phyloP scores from a whole-genome alignment of 352 stramenopile species.

The Globisporangium ultimum region DNA sequence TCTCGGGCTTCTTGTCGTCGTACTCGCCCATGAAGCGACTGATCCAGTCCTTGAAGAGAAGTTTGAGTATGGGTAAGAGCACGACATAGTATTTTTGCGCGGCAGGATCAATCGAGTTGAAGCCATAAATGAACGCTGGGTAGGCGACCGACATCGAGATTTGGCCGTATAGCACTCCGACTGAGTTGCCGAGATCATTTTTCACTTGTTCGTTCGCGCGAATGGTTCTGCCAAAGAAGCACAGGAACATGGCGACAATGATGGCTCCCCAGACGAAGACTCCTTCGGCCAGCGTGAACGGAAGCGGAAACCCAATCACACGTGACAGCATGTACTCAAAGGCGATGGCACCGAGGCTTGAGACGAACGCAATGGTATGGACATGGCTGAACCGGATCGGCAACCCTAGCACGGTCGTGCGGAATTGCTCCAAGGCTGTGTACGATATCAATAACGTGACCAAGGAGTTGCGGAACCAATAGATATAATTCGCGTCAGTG shows the following conservation, averaged over 20 bases:
- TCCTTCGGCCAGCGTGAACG: slow-evolving; percentile 16
- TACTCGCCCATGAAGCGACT: slow-evolving; percentile 12
- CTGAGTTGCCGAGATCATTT: slow-evolving; percentile 20
- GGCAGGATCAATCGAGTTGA: slow-evolving; percentile 17
- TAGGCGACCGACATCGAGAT: slow-evolving; percentile 40
- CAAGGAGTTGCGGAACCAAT: no score
- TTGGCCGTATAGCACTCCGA: slow-evolving; percentile 30
- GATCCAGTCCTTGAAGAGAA: slow-evolving; percentile 38
- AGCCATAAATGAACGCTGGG: slow-evolving; percentile 36
- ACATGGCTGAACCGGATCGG: no score
- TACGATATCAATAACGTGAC: no score
- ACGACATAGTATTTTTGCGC: slow-evolving; percentile 31
- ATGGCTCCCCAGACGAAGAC: slow-evolving; percentile 1
- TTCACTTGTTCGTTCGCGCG: slow-evolving; percentile 12
- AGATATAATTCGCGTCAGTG: no score
- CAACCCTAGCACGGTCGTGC: no score
- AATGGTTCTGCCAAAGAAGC: slow-evolving; percentile 24
- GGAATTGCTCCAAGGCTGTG: no score
- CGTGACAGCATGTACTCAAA: slow-evolving; percentile 25
- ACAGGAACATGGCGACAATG: slow-evolving; percentile 20
- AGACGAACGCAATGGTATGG: slow-evolving; percentile 12
- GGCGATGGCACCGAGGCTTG: slow-evolving; percentile 17
- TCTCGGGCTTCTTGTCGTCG: slow-evolving; percentile 22
- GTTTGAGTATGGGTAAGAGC: slow-evolving; percentile 38
- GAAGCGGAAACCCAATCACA: slow-evolving; percentile 36